These are phyloP conservation scores for Globisporangium paroecandrum DNA, from an alignment of 352 stramenopile species.

Conservation along the genomic window DNA sequence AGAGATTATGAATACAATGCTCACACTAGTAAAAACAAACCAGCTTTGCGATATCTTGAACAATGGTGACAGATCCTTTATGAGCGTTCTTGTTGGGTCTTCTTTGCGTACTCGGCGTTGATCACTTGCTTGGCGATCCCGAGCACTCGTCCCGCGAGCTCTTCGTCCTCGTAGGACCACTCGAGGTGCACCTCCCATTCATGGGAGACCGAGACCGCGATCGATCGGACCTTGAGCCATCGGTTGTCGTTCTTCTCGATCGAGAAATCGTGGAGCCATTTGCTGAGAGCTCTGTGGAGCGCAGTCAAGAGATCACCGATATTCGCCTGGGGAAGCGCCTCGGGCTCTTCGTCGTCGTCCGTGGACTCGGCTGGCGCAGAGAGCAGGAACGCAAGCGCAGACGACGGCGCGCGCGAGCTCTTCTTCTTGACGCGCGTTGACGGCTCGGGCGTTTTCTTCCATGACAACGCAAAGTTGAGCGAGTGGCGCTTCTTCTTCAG, in stretches of 20 bases:
- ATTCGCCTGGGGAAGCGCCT: slow-evolving; percentile 68
- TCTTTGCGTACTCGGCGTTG: slow-evolving; percentile 55
- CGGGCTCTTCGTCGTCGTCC: slow-evolving; percentile 67
- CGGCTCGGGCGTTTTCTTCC: slow-evolving; percentile 73
- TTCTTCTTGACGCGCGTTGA: slow-evolving; percentile 75
- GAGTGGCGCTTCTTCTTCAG: slow-evolving; percentile 88
- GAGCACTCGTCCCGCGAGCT: slow-evolving; percentile 72
- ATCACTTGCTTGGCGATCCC: slow-evolving; percentile 84
- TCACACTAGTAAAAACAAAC: neutral
- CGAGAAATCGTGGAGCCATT: slow-evolving; percentile 60
- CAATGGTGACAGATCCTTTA: neutral
- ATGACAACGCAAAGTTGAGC: slow-evolving; percentile 72
- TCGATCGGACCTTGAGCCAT: slow-evolving; percentile 73
- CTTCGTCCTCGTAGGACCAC: slow-evolving; percentile 84
- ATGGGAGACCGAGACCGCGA: slow-evolving; percentile 58
- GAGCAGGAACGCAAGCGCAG: slow-evolving; percentile 76
- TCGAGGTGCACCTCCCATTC: slow-evolving; percentile 84
- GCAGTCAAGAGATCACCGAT: slow-evolving; percentile 44
- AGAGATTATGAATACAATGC: neutral
- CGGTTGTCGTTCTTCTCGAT: slow-evolving; percentile 62
- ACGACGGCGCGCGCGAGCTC: slow-evolving; percentile 48
- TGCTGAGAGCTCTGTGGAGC: slow-evolving; percentile 41
- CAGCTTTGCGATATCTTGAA: neutral
- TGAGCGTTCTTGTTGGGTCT: neutral
- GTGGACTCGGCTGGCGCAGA: slow-evolving; percentile 66